These are phyloP conservation scores for Ophiostoma montium DNA, from an alignment of 2,329 filamentous ascomycete species.

Conservation along the genomic window DNA sequence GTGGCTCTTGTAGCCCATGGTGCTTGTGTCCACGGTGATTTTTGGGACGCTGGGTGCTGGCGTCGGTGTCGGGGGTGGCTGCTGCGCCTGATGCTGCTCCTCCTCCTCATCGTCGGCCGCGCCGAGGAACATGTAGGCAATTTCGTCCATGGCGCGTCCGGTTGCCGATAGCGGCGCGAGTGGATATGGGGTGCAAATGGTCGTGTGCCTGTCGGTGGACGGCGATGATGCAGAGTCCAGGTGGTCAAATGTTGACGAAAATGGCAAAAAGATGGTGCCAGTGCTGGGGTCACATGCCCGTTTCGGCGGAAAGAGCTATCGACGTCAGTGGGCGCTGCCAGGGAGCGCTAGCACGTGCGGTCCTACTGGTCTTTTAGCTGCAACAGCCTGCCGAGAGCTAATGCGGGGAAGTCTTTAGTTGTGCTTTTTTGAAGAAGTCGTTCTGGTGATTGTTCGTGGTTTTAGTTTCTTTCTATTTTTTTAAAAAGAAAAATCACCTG, in stretches of 20 bases:
- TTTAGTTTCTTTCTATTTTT: too few species aligned
- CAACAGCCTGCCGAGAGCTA: background rate
- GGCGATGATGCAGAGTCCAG: background rate
- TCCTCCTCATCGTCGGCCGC: conserved; percentile 7
- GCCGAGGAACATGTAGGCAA: conserved; percentile 13
- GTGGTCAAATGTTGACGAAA: background rate
- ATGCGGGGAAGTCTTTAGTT: conserved; percentile 2
- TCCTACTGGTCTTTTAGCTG: background rate
- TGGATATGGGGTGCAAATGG: background rate
- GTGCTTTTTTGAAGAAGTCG: background rate
- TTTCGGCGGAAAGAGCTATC: background rate
- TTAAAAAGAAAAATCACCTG: too few species aligned
- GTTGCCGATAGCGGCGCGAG: background rate
- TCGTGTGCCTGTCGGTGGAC: background rate
- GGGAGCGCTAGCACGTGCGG: conserved; percentile 4
- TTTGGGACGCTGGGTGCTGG: conserved; percentile 18
- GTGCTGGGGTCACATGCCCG: conserved; percentile 6
- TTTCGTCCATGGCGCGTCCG: conserved; percentile 11
- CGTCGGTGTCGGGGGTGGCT: conserved; percentile 11
- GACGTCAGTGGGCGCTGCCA: conserved; percentile 4
- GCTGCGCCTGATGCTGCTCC: background rate
- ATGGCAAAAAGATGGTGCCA: background rate
- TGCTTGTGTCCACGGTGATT: conserved; percentile 8
- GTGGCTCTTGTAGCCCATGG: conserved; percentile 10
- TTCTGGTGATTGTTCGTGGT: too few species aligned